Evolutionary conservation across 805 yeast species (phyloP).

Genomic region (Hanseniaspora jakobsenii): DNA sequence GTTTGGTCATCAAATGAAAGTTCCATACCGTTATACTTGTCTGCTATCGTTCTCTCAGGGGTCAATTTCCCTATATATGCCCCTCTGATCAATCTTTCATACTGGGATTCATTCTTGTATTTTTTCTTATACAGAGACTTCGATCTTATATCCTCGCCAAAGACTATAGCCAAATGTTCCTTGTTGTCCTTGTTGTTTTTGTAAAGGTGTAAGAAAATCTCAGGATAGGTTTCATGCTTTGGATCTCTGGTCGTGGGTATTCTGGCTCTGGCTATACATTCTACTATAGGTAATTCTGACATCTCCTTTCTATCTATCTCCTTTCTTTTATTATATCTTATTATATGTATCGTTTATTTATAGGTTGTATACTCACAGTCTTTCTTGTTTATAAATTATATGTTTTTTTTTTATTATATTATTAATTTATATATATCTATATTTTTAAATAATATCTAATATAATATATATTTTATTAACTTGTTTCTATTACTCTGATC

Average conservation of each 20-base stretch:
- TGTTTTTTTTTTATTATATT: too few relatives aligned
- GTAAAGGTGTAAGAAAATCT: slow-evolving; percentile 82
- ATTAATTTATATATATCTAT: too few relatives aligned
- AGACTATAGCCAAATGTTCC: slow-evolving; percentile 94
- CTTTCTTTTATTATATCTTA: slow-evolving; percentile 31
- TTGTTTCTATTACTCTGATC: too few relatives aligned
- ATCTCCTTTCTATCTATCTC: slow-evolving; percentile 29
- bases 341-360: too few relatives aligned
- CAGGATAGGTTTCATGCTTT: slow-evolving; percentile 77
- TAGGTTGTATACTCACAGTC: too few relatives aligned
- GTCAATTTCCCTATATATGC: slow-evolving; percentile 83
- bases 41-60: slow-evolving; percentile 74
- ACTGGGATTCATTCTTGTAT: slow-evolving; percentile 59
- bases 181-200: slow-evolving; percentile 75
- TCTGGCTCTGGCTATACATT: slow-evolving; percentile 86
- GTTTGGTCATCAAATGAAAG: slow-evolving; percentile 43
- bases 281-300: slow-evolving; percentile 51
- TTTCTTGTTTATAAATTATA: too few relatives aligned
- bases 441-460: too few relatives aligned
- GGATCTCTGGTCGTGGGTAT: slow-evolving; percentile 86
- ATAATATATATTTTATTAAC: too few relatives aligned
- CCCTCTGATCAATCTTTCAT: slow-evolving; percentile 95
- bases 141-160: slow-evolving; percentile 84
- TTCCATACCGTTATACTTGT: slow-evolving; percentile 32
- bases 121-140: slow-evolving; percentile 51